phyloP scores from a whole-genome alignment of 352 stramenopile genomes.

The Lagenidium sp. region DNA sequence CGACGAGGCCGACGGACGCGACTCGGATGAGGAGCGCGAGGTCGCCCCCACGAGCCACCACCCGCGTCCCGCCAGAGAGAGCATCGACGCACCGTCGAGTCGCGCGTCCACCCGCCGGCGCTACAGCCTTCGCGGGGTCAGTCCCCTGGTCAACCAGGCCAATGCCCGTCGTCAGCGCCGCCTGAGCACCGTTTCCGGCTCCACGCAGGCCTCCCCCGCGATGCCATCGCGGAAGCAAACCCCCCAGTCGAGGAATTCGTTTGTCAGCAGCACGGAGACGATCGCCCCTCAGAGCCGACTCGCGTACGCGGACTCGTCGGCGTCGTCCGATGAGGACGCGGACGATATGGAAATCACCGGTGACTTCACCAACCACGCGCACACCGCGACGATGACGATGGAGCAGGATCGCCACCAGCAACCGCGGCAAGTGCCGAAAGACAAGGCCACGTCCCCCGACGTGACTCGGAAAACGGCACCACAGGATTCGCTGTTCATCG shows the following conservation, averaged over 20 bases:
- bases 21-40: constrained; percentile 11
- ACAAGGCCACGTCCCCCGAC: neutral
- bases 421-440: too few species aligned
- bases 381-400: constrained; percentile 11
- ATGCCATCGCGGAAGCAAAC: constrained; percentile 13
- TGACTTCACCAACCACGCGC: constrained; percentile 49
- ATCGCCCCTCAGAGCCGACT: constrained; percentile 14
- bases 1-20: constrained; percentile 49
- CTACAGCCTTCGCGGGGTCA: constrained; percentile 65
- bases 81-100: too few species aligned
- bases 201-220: constrained; percentile 8
- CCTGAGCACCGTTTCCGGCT: constrained; percentile 6
- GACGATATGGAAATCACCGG: constrained; percentile 87
- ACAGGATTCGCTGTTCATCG: constrained; percentile 15
- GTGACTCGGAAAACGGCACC: constrained; percentile 3
- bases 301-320: constrained; percentile 68
- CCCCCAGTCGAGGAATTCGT: constrained; percentile 31
- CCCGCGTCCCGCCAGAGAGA: too few species aligned
- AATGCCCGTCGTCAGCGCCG: constrained; percentile 45
- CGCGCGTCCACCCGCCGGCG: constrained; percentile 32
- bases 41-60: too few species aligned
- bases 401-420: too few species aligned
- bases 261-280: constrained; percentile 26
- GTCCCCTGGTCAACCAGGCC: constrained; percentile 67
- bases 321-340: constrained; percentile 61